Conservation (phyloP, 345 rosid species). For the Lepidium sativum region DNA sequence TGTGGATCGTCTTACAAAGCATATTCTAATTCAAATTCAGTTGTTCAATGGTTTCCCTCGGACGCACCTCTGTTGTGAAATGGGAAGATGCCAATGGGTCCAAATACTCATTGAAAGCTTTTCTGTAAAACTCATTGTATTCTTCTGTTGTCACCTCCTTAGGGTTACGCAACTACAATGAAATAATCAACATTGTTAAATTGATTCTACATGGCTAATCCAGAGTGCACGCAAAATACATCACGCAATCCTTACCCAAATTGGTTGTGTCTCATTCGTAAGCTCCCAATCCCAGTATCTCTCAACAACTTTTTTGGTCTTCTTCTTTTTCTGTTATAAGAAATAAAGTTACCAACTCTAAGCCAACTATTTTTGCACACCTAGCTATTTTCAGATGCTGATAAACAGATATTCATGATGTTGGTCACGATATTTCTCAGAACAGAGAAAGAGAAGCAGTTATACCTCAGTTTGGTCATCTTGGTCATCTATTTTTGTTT, state of each 20-base stretch:
- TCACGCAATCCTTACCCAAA: slow-evolving; percentile 53
- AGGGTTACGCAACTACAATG: slow-evolving; percentile 78
- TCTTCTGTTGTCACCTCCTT: slow-evolving; percentile 84
- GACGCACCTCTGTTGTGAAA: slow-evolving; percentile 88
- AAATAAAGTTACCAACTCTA: neutral
- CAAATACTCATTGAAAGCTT: slow-evolving; percentile 81
- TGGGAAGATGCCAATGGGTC: slow-evolving; percentile 96
- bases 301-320: slow-evolving; percentile 87
- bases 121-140: slow-evolving; percentile 87
- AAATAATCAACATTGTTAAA: neutral
- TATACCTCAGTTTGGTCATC: slow-evolving; percentile 56
- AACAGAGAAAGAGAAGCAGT: neutral
- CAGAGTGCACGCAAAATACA: neutral
- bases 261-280: slow-evolving; percentile 89
- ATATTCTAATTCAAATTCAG: neutral
- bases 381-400: neutral
- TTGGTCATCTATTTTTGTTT: slow-evolving; percentile 50
- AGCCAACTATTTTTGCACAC: neutral
- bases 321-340: slow-evolving; percentile 68
- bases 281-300: slow-evolving; percentile 98
- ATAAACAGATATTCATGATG: neutral
- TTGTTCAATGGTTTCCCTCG: neutral
- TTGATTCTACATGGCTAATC: neutral
- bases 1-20: neutral
- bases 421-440: neutral